Evolutionary conservation across 805 yeast species (phyloP).

Genomic region (Metschnikowia lachancei): DNA sequence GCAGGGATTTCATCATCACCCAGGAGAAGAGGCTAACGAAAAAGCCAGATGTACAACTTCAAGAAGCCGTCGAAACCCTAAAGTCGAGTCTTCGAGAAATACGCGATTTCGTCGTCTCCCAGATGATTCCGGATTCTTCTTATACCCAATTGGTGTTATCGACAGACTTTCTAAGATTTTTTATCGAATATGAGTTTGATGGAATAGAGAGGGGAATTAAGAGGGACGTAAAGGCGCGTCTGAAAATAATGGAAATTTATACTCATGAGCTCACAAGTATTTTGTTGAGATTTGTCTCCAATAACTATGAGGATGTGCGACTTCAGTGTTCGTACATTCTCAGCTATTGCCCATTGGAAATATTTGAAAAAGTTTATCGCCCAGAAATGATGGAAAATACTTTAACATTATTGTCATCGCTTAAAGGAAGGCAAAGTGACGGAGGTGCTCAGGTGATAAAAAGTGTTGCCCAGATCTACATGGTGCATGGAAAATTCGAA

Average conservation of each 20-base stretch:
- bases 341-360: conserved; percentile 10
- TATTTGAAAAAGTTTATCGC: conserved; percentile 1
- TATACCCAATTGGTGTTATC: conserved; percentile 38
- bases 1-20: conserved; percentile 59
- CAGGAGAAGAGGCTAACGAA: conserved; percentile 18
- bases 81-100: conserved; percentile 24
- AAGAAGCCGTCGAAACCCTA: background rate
- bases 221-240: conserved; percentile 2
- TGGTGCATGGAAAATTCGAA: conserved; percentile 1
- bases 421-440: conserved; percentile 66
- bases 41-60: conserved; percentile 12
- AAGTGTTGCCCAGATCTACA: conserved; percentile 37
- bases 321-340: conserved; percentile 12
- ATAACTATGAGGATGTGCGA: conserved; percentile 78
- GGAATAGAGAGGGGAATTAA: conserved; percentile 3
- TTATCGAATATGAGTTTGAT: conserved; percentile 34
- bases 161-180: conserved; percentile 48
- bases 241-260: conserved; percentile 10
- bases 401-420: conserved; percentile 30
- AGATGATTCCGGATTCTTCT: conserved; percentile 46
- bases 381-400: conserved; percentile 7
- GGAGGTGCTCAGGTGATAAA: conserved; percentile 71
- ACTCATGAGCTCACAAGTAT: conserved; percentile 31
- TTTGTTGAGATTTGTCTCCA: conserved; percentile 59
- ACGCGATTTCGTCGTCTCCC: conserved; percentile 61